Evolutionary conservation across 169 alveolate genomes (phyloP), one percentile per base, ranked within the genome.

Genomic region (Plasmodium knowlesi): DNA sequence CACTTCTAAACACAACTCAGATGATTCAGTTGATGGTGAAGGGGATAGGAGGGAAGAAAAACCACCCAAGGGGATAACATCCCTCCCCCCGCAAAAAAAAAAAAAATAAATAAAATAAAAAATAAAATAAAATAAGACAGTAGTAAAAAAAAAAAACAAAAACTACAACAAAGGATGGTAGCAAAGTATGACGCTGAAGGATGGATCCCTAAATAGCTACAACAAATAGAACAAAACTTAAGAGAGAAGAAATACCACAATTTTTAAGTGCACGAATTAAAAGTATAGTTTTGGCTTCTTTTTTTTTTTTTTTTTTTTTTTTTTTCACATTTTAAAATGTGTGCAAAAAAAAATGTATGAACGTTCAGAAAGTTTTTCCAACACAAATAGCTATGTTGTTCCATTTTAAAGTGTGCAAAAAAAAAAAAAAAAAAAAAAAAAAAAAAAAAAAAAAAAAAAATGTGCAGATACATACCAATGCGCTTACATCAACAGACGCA

Each of bases 351-450:
- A 83, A 83, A 71, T 37, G 41, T 8, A 74, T 86, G 93, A 70
- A 74, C 50, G 84, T 86, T 86, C 93, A 86, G 84, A 73, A 86
- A 34, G 28, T 76, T 86, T 34, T 86, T 30, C 30, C 25, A 81
- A 46, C 41, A 78, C 28, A 12, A 50, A n/a, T 28, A 74, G 39
- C 67, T 50, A 28, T 86, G 50, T 86, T 53, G 79, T 41, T 12
- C 72, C 72, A 19, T 78, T 74, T 34, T 30, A 50, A 57, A 16
- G 54, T 46, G 67, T 53, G 84, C 34, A 37, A 57, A 41, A 86
- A 76, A 74, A 74, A 74, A 86, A 74, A 76, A n/a, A 57, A 57
- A 57, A n/a, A 16, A 32, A 32, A 50, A 50, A 50, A 50, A 46
- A 46, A 10, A 46, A 6, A 32, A 32, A 32, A 32, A 32, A 39